These are phyloP conservation scores for Fusarium papillatum DNA, from an alignment of 2,329 filamentous ascomycete genomes.

Conservation along the genomic window DNA sequence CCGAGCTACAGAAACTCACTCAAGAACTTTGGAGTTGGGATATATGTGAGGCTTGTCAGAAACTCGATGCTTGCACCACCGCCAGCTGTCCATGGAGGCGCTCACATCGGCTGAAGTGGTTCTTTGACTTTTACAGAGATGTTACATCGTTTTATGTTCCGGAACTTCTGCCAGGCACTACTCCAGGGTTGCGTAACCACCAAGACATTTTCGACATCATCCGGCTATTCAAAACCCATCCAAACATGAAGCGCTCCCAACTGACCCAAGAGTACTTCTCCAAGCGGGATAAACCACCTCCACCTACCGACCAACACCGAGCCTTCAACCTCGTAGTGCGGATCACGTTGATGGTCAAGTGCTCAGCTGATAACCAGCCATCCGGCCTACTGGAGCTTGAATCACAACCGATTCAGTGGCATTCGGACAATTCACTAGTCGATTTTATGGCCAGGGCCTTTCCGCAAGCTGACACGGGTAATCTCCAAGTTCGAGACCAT, in stretches of 20 bases:
- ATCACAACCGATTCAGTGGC: background rate
- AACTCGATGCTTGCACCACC: background rate
- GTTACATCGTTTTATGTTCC: background rate
- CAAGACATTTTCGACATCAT: background rate
- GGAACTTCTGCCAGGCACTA: background rate
- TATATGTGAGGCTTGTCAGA: background rate
- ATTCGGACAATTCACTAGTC: background rate
- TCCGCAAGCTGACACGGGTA: background rate
- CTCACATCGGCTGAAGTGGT: background rate
- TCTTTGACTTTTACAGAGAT: background rate
- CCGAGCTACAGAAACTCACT: background rate
- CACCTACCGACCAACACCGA: background rate
- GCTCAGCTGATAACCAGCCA: background rate
- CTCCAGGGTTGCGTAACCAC: background rate
- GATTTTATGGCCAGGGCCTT: background rate
- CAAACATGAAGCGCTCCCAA: background rate
- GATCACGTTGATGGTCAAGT: background rate
- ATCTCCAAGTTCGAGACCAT: background rate
- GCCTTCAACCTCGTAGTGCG: background rate
- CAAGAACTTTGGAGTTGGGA: background rate
- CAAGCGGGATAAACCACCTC: background rate
- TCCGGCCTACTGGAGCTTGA: background rate
- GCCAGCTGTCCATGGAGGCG: background rate
- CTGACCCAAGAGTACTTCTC: background rate
- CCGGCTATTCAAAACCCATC: accelerated